Evolutionary conservation across 257 asterid genomes (phyloP).

Genomic region (Gynochthodes officinalis): DNA sequence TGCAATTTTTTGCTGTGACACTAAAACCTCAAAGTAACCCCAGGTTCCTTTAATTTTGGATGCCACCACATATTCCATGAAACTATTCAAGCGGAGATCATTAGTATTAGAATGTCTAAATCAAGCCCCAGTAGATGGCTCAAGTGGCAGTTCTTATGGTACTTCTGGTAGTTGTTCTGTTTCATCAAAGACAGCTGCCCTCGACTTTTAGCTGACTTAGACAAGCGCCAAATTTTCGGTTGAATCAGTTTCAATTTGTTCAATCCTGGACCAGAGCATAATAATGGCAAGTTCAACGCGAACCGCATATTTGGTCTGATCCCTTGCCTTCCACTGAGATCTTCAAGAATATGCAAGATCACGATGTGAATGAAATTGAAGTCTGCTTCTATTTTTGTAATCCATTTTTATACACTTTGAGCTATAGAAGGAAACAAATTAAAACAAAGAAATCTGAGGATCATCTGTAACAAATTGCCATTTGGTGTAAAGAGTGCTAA

Average conservation of each 20-base stretch:
- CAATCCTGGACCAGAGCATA: neutral
- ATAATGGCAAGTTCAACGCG: neutral
- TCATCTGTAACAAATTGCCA: neutral
- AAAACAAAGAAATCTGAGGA: neutral
- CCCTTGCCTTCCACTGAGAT: neutral
- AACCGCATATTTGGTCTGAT: neutral
- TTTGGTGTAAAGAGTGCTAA: neutral
- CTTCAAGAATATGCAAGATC: neutral
- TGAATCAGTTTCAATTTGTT: neutral
- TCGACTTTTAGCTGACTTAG: conserved; percentile 57
- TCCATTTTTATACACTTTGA: neutral
- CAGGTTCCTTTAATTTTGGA: conserved; percentile 85
- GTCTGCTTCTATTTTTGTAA: neutral
- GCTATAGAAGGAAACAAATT: neutral
- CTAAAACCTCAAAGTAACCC: neutral
- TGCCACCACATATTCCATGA: conserved; percentile 82
- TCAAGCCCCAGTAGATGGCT: conserved; percentile 96
- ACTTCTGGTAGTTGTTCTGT: conserved; percentile 73
- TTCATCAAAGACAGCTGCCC: conserved; percentile 57
- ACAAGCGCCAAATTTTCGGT: neutral
- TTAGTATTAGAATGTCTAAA: conserved; percentile 71
- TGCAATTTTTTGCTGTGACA: neutral
- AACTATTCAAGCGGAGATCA: conserved; percentile 66
- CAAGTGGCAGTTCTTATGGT: conserved; percentile 75
- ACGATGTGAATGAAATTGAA: neutral